Conservation (phyloP, 495 filamentous ascomycete species). For the Cudoniella acicularis region DNA sequence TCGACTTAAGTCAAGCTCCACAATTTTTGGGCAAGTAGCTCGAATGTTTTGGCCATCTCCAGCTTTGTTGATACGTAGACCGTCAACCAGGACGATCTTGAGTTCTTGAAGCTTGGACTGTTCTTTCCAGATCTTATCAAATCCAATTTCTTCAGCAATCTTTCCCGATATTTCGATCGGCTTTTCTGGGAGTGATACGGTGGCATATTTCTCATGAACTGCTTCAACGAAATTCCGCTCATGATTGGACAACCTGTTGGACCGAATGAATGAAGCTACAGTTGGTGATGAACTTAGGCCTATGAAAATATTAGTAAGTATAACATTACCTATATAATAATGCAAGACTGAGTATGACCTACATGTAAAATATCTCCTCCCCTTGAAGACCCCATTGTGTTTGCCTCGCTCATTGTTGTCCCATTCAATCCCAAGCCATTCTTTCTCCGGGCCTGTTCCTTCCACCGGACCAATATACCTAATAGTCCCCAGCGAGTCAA, state of each 20-base stretch:
- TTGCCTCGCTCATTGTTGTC: conserved; percentile 83
- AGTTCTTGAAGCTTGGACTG: conserved; percentile 75
- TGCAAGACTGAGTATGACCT: conserved; percentile 20
- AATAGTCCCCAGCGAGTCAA: conserved; percentile 74
- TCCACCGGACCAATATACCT: conserved; percentile 75
- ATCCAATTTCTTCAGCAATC: conserved; percentile 90
- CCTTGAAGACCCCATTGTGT: conserved; percentile 79
- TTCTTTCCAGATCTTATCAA: conserved; percentile 83
- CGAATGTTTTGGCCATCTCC: conserved; percentile 35
- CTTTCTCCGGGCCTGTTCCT: conserved; percentile 58
- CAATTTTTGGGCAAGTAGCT: conserved; percentile 58
- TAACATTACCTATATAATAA: background rate
- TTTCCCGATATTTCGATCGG: conserved; percentile 76
- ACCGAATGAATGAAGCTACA: conserved; percentile 82
- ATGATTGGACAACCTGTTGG: conserved; percentile 63
- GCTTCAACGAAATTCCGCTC: conserved; percentile 74
- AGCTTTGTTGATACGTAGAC: conserved; percentile 53
- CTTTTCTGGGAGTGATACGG: conserved; percentile 28
- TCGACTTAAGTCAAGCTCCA: conserved; percentile 80
- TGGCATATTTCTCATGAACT: conserved; percentile 76
- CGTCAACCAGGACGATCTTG: conserved; percentile 77
- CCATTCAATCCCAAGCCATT: conserved; percentile 97
- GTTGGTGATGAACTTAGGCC: conserved; percentile 62
- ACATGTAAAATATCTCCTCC: conserved; percentile 83
- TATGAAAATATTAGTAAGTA: conserved; percentile 31